Base-by-base conservation (phyloP, 148 eudicot species). In the Beta vulgaris region DNA sequence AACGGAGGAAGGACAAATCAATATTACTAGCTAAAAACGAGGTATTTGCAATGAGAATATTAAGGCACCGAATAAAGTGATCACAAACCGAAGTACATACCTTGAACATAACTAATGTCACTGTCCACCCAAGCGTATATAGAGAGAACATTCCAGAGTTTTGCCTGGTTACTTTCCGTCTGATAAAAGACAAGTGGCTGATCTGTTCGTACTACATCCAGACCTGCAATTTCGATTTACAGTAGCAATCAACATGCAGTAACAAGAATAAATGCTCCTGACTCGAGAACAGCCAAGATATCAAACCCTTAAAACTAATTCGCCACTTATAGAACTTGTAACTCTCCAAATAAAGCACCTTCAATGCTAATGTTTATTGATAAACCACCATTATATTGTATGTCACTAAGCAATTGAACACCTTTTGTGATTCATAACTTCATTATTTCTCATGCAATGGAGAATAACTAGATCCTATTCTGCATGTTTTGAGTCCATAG, bases 121-220 rank as follows among this genome's bases (percentile, higher is more conserved):
- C 86, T 83, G 76, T 91, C 97, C 73, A 87, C 75, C 98, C 97
- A 94, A 77, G 97, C 86, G 79, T 94, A 94, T 70, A 94, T 67
- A 55, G 96, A 82, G 68, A 94, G 97, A 80, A 91, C 71, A 82
- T 90, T 84, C 95, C 96, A 94, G 26, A 94, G 90, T 82, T 91
- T 94, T 63, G 93, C 97, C 82, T 82, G 91, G 79, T 91, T 94
- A 79, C 78, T 82, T 84, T 90, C 93, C 77, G 70, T 83, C 79
- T 94, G 96, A 78, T 94, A 94, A 77, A 87, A 94, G 23, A 81
- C 84, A 44, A 94, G 97, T 42, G 96, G 59, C 69, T 95, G 98
- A 85, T 94, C 97, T 3, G 97, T 94, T 43, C 97, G 95, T 51
- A 86, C 81, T 62, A 94, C 97, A 90, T 94, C 98, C 88, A 94